Conservation (phyloP, 352 stramenopile genomes). For the Pythium scleroteichum region DNA sequence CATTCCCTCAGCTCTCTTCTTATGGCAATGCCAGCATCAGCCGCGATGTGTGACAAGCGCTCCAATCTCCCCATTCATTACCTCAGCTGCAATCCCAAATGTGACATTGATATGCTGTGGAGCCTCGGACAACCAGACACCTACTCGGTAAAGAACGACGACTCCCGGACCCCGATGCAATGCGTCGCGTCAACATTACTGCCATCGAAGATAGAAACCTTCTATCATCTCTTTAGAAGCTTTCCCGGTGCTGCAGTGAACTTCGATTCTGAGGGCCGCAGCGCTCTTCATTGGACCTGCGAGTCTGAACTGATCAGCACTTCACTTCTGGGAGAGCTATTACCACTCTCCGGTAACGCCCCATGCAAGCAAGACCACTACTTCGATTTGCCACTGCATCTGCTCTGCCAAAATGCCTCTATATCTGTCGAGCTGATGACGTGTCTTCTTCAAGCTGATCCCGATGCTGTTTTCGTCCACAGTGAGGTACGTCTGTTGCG, state of each 20-base stretch:
- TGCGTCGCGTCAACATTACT: conserved; percentile 33
- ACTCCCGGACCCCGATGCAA: conserved; percentile 38
- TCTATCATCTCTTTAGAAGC: conserved; percentile 41
- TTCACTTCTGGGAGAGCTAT: conserved; percentile 23
- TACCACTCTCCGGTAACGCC: conserved; percentile 22
- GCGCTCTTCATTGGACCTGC: conserved; percentile 59
- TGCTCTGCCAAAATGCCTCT: conserved; percentile 47
- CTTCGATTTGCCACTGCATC: conserved; percentile 54
- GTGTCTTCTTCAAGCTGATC: conserved; percentile 31
- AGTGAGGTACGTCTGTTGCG: conserved; percentile 31
- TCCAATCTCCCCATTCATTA: conserved; percentile 54
- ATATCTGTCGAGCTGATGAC: conserved; percentile 35
- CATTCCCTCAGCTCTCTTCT: conserved; percentile 40
- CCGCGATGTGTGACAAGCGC: conserved; percentile 41
- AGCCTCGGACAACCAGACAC: conserved; percentile 33
- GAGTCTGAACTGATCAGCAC: conserved; percentile 30
- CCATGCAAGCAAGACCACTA: conserved; percentile 22
- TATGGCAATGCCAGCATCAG: conserved; percentile 33
- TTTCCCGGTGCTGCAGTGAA: conserved; percentile 35
- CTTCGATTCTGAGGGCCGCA: conserved; percentile 46
- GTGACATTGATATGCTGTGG: conserved; percentile 47
- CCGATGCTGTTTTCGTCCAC: conserved; percentile 31
- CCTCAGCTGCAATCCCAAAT: conserved; percentile 44
- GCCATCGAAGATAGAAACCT: conserved; percentile 31
- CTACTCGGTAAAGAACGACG: conserved; percentile 44